Evolutionary conservation across 768 basidiomycete genomes (phyloP).

Genomic region (Favolaschia claudopus): DNA sequence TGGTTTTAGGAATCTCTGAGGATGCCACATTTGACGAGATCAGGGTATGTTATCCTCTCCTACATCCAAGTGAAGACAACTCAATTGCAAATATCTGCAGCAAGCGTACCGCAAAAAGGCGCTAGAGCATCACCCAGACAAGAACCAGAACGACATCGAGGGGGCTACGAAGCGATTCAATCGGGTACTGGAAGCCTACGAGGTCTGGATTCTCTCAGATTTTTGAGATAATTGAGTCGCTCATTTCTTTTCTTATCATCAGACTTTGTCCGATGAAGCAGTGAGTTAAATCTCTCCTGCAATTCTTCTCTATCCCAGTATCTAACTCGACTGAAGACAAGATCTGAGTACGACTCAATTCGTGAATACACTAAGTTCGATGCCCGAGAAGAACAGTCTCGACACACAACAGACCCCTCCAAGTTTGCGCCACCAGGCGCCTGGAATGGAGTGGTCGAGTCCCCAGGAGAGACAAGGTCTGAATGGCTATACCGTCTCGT

Average conservation of each 20-base stretch:
- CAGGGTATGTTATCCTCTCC: conserved; percentile 14
- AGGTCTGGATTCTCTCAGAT: conserved; percentile 65
- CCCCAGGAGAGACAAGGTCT: conserved; percentile 1
- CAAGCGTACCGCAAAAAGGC: conserved; percentile 71
- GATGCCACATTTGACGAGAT: conserved; percentile 28
- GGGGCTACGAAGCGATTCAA: conserved; percentile 75
- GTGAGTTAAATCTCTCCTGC: neutral
- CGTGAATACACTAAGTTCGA: neutral
- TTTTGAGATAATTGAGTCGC: too few relatives aligned
- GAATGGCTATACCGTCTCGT: conserved; percentile 9
- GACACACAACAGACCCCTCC: neutral
- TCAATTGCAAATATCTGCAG: conserved; percentile 38
- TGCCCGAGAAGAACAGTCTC: neutral
- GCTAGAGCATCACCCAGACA: conserved; percentile 71
- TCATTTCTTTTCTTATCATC: too few relatives aligned
- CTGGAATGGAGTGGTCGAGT: conserved; percentile 4
- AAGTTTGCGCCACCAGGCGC: conserved; percentile 6
- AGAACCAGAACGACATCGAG: conserved; percentile 72
- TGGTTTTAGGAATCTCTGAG: conserved; percentile 26
- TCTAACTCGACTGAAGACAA: too few relatives aligned
- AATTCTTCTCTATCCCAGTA: too few relatives aligned
- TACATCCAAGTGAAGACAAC: neutral
- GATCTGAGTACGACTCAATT: neutral
- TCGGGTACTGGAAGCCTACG: conserved; percentile 78
- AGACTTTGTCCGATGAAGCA: conserved; percentile 24